These are phyloP conservation scores for Myriosclerotinia duriaeana DNA, from an alignment of 2,329 filamentous ascomycete species.

Conservation along the genomic window DNA sequence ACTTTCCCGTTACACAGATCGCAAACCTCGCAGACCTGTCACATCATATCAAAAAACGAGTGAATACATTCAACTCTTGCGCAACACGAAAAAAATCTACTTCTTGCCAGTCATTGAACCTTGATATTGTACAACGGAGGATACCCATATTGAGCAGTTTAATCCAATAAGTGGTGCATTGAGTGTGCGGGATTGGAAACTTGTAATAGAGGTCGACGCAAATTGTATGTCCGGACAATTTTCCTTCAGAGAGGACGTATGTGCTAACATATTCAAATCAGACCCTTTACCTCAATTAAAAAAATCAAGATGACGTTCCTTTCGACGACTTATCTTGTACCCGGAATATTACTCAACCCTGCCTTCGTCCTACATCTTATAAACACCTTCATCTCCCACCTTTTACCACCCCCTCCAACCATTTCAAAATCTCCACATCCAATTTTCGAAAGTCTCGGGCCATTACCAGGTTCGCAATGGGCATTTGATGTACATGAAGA, in stretches of 20 bases:
- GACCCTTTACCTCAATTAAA: neutral
- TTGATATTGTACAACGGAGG: slow-evolving; percentile 2
- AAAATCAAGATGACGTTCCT: slow-evolving; percentile 35
- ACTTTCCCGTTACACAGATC: neutral
- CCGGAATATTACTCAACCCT: slow-evolving; percentile 44
- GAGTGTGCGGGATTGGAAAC: neutral
- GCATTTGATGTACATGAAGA: slow-evolving; percentile 43
- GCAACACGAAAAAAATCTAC: slow-evolving; percentile 2
- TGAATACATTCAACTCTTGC: neutral
- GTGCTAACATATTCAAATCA: slow-evolving; percentile 8
- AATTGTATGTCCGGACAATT: neutral
- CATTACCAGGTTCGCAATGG: slow-evolving; percentile 37
- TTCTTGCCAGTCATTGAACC: neutral
- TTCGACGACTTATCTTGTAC: slow-evolving; percentile 39
- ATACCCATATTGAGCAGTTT: neutral
- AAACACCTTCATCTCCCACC: slow-evolving; percentile 43
- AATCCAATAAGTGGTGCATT: neutral
- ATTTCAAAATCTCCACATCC: slow-evolving; percentile 37
- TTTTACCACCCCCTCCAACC: slow-evolving; percentile 38
- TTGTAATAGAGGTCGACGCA: neutral
- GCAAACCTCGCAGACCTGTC: neutral
- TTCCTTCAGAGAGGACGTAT: neutral
- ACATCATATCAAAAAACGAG: neutral
- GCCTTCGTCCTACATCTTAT: slow-evolving; percentile 44
- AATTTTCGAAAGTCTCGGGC: slow-evolving; percentile 37